Percentiles rank a stretch among this genome's conserved stretches.
Evolutionary conservation across 768 basidiomycete species (phyloP).

Genomic region (Tremella fuciformis): DNA sequence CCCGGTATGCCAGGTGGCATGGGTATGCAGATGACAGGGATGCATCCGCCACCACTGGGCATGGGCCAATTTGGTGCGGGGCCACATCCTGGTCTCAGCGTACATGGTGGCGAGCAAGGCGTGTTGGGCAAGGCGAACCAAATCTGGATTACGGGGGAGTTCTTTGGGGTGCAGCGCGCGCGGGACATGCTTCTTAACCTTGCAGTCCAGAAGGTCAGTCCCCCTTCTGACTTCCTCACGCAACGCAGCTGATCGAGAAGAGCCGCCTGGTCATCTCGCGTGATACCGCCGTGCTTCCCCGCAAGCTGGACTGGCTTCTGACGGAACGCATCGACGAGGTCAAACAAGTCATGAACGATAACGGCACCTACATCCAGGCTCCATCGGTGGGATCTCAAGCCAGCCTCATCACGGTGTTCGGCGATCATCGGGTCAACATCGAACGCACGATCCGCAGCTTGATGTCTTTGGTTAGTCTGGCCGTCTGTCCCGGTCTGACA

Average conservation of each 20-base stretch:
- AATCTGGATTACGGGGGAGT: constrained; percentile 97
- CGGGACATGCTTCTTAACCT: constrained; percentile 91
- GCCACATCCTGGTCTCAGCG: constrained; percentile 36
- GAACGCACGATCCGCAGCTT: constrained; percentile 88
- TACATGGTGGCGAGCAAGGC: constrained; percentile 42
- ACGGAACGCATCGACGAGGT: constrained; percentile 94
- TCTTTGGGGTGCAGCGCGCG: constrained; percentile 91
- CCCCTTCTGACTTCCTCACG: too few relatives aligned
- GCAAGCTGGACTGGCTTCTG: constrained; percentile 97
- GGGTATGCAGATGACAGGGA: constrained; percentile 56
- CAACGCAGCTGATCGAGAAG: constrained; percentile 56
- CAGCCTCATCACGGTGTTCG: constrained; percentile 87
- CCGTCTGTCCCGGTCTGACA: background rate
- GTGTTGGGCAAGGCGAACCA: constrained; percentile 64
- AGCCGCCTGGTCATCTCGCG: constrained; percentile 83
- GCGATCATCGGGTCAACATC: constrained; percentile 89
- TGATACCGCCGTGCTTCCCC: constrained; percentile 89
- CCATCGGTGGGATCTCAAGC: constrained; percentile 88
- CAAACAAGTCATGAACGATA: constrained; percentile 89
- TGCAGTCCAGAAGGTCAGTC: constrained; percentile 74
- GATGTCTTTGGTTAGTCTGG: constrained; percentile 73
- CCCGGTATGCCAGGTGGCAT: constrained; percentile 33
- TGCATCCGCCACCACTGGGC: constrained; percentile 30
- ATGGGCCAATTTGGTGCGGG: constrained; percentile 53
- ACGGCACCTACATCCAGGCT: constrained; percentile 91